Evolutionary conservation across 2,329 filamentous ascomycete genomes (phyloP).

Genomic region (Thermothelomyces thermophilus): DNA sequence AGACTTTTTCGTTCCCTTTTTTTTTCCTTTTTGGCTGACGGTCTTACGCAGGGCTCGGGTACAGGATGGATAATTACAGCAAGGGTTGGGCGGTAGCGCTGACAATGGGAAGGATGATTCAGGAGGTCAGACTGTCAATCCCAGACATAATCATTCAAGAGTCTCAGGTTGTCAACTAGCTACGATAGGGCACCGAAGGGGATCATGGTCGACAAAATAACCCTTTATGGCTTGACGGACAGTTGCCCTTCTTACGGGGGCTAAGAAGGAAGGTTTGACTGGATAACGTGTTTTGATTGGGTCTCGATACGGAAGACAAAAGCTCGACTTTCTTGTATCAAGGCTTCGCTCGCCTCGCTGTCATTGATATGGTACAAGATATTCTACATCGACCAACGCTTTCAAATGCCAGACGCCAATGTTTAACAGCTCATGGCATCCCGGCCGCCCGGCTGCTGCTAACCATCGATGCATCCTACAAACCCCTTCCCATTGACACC

Average conservation of each 20-base stretch:
- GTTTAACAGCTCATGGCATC: too few species aligned
- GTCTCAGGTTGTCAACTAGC: neutral
- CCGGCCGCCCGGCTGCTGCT: too few species aligned
- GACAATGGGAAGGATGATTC: neutral
- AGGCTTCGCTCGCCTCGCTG: neutral
- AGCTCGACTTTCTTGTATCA: too few species aligned
- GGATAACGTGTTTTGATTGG: too few species aligned
- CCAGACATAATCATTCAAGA: neutral
- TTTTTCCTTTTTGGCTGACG: constrained; percentile 9
- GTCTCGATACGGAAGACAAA: too few species aligned
- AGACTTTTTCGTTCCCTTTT: constrained; percentile 21
- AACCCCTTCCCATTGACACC: neutral
- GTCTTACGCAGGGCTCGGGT: neutral
- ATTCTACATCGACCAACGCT: neutral
- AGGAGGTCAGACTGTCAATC: constrained; percentile 7
- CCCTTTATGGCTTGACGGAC: too few species aligned
- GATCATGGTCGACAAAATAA: too few species aligned
- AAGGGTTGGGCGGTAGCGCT: neutral
- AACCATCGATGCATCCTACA: too few species aligned
- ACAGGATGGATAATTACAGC: neutral
- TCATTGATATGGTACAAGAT: constrained; percentile 4
- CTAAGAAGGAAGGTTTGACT: too few species aligned
- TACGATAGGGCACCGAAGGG: too few species aligned
- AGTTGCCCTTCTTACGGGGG: too few species aligned
- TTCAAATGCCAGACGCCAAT: neutral